Evolutionary conservation across 2,329 filamentous ascomycete genomes (phyloP), one percentile per base, ranked within the genome.

Genomic region (Aspergillus sp.): DNA sequence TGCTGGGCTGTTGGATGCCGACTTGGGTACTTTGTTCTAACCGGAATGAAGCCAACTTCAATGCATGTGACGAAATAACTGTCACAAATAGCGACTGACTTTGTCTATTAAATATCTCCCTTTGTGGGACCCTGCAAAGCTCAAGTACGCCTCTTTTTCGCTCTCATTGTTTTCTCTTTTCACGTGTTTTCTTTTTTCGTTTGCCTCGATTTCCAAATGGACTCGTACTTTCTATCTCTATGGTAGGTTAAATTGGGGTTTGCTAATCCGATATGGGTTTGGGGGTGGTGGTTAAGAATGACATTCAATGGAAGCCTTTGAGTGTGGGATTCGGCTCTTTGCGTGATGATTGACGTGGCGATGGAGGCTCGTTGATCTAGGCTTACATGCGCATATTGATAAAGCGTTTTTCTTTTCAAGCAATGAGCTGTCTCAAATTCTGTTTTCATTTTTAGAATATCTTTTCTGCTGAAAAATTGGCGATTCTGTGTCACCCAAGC

Each of bases 11-110:
- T 39, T 60, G 13, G 50, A 56, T 32, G 47, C 46, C 10, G 61
- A 62, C 31, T 53, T 62, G 5, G 61, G 61, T 1, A 61, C 54
- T 27, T 37, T 64, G 11, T 64, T 64, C 40, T 62, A 49, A 42
- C 26, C 12, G 12, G 27, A 19, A 9, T 13, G 40, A 27, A 29
- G 27, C 11, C 26, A 43, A 33, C 13, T 39, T 19, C 29, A 39
- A 19, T 33, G 36, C 36, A 38, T 9, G 19, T 19, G 19, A 19
- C 19, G 19, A 19, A 19, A 19, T 19, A 19, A 19, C 19, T 19
- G 19, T 19, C 19, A 19, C 19, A 19, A 19, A 19, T 19, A 19
- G 19, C 19, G 19, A 19, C 19, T 19, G 19, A 19, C 19, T 6
- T n/a, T 8, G 12, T 19, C 19, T n/a, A 19, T 34, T 11, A n/a